Evolutionary conservation across 768 basidiomycete species (phyloP), one percentile per base, ranked within the genome.

Genomic region (Tulasnella sp.): DNA sequence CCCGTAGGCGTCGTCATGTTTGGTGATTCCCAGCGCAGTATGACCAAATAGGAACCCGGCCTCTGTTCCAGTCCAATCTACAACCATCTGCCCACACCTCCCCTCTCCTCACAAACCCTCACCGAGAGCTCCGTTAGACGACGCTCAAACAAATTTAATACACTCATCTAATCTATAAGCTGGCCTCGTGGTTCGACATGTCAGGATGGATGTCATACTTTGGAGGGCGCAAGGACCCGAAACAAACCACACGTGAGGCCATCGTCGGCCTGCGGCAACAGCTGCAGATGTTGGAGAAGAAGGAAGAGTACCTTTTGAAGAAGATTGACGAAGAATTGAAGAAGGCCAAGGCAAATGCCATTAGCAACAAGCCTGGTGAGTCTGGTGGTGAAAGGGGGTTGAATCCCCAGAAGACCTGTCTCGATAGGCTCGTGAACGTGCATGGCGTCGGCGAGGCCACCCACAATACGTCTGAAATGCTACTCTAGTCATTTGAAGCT

Each of bases 271-370:
- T 99, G 76, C 88, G 96, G 78, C 90, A 96, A 82, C 95, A 98
- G 80, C 86, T 98, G 75, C 88, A 93, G 81, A 91, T 96, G 89
- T 88, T 98, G 76, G 95, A 98, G 87, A 99, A 98, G 93, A 98
- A 96, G 85, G 97, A 98, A 83, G 96, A 98, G 80, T 85, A 92
- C 80, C 83, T 98, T 74, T 90, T 91, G 85, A 95, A 92, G 87
- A 94, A 95, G 88, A 92, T 97, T 75, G 94, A 96, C 69, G 94
- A 97, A 75, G 96, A 98, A 78, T 76, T 88, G 77, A 89, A 89
- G 85, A 96, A 93, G 83, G 97, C 97, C 17, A 90, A 86, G 80
- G 87, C 89, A 37, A 97, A 98, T 80, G 95, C 94, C 62, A 92
- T 96, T 65, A 87, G 90, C 67, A 98, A 98, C 80, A 96, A 96